Base-by-base conservation (phyloP, 129 eudicot genomes). In the Flaveria bidentis region DNA sequence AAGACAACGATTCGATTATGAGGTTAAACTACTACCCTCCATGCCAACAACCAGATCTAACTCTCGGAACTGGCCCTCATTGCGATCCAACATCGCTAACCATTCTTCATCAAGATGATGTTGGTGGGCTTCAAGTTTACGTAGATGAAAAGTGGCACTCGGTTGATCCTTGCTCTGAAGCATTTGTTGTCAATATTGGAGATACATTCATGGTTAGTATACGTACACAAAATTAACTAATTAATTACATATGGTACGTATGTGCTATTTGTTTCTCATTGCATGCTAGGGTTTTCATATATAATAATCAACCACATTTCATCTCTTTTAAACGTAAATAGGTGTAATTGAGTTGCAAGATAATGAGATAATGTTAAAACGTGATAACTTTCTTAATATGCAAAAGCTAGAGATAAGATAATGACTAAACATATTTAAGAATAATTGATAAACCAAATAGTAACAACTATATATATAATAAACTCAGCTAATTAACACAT, bases 31-130 rank as follows among this genome's bases (percentile, higher is more conserved):
- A 88, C 77, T 94, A 94, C 76, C 98, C 98, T 12, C 80, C 87
- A 69, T 94, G 98, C 73, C 87, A 66, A 50, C 83, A 84, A 69
- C 97, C 97, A 1, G 86, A 91, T 44, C 84, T 76, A 55, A 88
- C 92, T 14, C 93, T 94, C 17, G 98, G 98, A 61, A 94, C 98
- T 2, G 98, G 98, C 10, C 98, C 98, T 74, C 98, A 91, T 71
- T 91, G 98, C 73, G 98, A 94, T 84, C 97, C 98, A 16, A 89
- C 93, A 16, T 85, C 97, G 17, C 70, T 94, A 73, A 94, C 98
- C 26, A 86, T 91, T 68, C 98, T 94, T 65, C 96, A 94, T 78
- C 93, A 94, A 74, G 98, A 94, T 81, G 47, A 94, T 63, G 97
- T 94, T 71, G 87, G 91, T n/a, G 98, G 98, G 12, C 97, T 94